Base-by-base conservation (phyloP, 768 basidiomycete species). In the Roridomyces roridus region DNA sequence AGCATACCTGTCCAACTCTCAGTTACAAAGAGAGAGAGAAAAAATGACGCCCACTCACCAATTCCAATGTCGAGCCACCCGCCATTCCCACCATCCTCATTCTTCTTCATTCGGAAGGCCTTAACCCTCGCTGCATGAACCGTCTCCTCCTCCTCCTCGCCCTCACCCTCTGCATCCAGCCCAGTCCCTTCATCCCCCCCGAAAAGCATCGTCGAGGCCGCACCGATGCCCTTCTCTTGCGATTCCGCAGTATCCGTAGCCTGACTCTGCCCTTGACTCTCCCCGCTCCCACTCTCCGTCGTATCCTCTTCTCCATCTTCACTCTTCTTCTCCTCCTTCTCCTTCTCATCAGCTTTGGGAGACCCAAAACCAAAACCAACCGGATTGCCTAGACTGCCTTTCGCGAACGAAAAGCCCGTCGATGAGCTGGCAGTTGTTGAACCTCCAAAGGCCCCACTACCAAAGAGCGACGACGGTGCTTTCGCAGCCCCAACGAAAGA, bases 121-220 rank as follows among this genome's bases (percentile, higher is more conserved):
- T 89, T 92, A 44, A 83, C 72, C 68, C 78, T 84, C 44, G 84
- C 76, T 41, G 75, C 71, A 68, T 89, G 79, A 25, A 73, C 72
- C 4, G 89, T 92, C 56, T 85, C 85, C 66, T 94, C 92, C 36
- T 87, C 80, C 67, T 94, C 89, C 72, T 94, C 92, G 25, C 92
- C 92, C 64, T 87, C 87, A 11, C 92, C 91, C 56, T 72, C 71
- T 8, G 71, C 70, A 49, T 60, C 68, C 56, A 58, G 44, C 64
- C 68, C 55, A 66, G 72, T 25, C 64, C 45, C 23, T n/a, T 39
- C 42, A 17, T 63, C 61, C 2, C 18, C 18, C 18, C 62, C 53
- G 29, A 66, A 66, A 25, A 66, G n/a, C 37, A 41, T 25, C 18
- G 56, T 29, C 10, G 45, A 6, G 23, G 26, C 45, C 17, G 37